These are phyloP conservation scores for Zancudomyces culisetae DNA, from an alignment of 371 early-diverging fungal genomes.

Conservation along the genomic window DNA sequence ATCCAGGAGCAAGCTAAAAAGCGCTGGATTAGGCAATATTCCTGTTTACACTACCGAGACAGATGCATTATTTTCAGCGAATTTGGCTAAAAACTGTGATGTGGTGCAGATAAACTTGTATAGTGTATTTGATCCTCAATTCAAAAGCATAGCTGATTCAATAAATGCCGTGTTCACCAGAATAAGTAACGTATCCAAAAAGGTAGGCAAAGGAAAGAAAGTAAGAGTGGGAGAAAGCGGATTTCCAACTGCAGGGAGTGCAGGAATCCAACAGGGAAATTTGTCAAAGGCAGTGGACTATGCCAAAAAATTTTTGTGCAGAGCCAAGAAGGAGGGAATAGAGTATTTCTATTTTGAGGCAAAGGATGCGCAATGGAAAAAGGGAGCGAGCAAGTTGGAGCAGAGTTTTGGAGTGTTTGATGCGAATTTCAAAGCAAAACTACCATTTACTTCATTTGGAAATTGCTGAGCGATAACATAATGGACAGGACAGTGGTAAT, in stretches of 20 bases:
- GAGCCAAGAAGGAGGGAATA: conserved; percentile 6
- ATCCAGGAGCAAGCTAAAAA: conserved; percentile 12
- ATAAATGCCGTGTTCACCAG: conserved; percentile 17
- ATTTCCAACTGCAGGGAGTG: conserved; percentile 17
- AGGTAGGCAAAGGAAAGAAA: conserved; percentile 9
- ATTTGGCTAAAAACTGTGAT: conserved; percentile 12
- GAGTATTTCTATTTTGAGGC: conserved; percentile 26
- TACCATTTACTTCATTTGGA: background rate
- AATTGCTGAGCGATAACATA: background rate
- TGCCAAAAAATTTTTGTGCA: conserved; percentile 15
- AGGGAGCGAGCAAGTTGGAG: conserved; percentile 7
- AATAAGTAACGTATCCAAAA: conserved; percentile 7
- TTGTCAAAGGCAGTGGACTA: conserved; percentile 6
- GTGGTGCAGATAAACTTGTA: conserved; percentile 23
- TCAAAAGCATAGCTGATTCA: conserved; percentile 8
- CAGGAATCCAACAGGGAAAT: conserved; percentile 11
- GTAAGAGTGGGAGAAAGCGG: conserved; percentile 21
- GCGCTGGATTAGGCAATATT: conserved; percentile 14
- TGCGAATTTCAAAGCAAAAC: conserved; percentile 10
- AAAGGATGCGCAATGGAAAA: conserved; percentile 22
- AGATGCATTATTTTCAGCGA: conserved; percentile 13
- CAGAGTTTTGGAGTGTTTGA: conserved; percentile 22
- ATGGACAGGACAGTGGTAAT: no score
- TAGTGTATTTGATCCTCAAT: conserved; percentile 14
- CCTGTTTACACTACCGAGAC: conserved; percentile 21